phyloP scores from a whole-genome alignment of 345 rosid genomes.

The Syzygium aqueum region DNA sequence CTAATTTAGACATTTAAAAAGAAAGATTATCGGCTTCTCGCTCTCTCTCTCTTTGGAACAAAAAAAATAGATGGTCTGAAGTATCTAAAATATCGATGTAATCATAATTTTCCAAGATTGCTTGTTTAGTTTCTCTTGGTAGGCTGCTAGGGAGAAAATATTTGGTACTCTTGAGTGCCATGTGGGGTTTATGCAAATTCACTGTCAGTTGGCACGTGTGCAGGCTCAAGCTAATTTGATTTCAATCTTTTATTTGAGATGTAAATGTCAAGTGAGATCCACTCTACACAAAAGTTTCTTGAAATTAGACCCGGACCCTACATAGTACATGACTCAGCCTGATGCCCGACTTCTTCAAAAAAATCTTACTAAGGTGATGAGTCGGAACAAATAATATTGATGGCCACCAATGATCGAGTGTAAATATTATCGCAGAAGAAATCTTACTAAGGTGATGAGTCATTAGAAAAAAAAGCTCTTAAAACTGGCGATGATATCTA shows the following conservation, averaged over 20 bases:
- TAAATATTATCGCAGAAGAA: background rate
- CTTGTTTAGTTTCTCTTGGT: background rate
- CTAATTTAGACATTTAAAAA: background rate
- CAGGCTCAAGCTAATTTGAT: background rate
- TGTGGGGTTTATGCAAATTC: background rate
- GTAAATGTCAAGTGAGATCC: background rate
- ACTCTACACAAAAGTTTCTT: background rate
- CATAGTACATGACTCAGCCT: fast-evolving
- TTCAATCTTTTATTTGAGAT: background rate
- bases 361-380: background rate
- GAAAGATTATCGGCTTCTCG: background rate
- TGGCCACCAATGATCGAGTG: background rate
- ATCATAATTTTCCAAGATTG: background rate
- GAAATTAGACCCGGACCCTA: fast-evolving
- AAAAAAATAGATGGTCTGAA: background rate
- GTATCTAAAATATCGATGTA: background rate
- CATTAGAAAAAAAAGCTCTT: background rate
- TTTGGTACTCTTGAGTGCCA: background rate
- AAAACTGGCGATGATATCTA: background rate
- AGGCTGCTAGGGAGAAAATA: background rate
- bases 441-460: background rate
- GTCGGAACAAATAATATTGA: background rate
- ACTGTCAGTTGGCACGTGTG: fast-evolving
- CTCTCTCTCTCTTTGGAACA: background rate
- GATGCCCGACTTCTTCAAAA: background rate